These are phyloP conservation scores for Oxyria digyna DNA, from an alignment of 148 eudicot genomes.

Conservation along the genomic window DNA sequence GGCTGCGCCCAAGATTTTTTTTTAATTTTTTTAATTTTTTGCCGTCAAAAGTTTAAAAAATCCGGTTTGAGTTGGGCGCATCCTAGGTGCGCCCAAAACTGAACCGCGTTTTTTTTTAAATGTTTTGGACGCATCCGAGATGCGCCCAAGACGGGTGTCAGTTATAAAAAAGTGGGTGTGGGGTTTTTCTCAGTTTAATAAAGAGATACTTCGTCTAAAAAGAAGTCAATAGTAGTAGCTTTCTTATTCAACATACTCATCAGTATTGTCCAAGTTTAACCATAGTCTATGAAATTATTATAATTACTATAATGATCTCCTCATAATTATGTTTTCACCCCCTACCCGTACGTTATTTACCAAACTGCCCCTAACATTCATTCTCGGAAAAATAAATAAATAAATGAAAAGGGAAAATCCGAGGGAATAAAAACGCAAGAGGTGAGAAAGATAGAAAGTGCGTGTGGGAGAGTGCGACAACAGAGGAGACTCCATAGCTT, in stretches of 20 bases:
- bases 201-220: too few relatives aligned
- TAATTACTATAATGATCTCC: too few relatives aligned
- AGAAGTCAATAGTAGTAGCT: not conserved
- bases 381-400: not conserved
- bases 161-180: too few relatives aligned
- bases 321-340: slow-evolving; percentile 2
- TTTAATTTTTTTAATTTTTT: too few relatives aligned
- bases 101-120: too few relatives aligned
- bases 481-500: not conserved
- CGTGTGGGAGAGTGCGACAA: not conserved
- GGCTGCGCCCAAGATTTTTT: too few relatives aligned
- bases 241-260: not conserved
- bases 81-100: too few relatives aligned
- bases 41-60: too few relatives aligned
- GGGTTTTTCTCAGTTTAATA: too few relatives aligned
- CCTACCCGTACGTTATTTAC: not conserved
- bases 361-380: not conserved
- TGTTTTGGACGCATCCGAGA: too few relatives aligned
- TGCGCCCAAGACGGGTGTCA: too few relatives aligned
- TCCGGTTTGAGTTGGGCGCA: too few relatives aligned
- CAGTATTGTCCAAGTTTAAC: not conserved
- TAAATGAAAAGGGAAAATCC: not conserved
- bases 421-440: not conserved
- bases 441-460: slow-evolving; percentile 2
- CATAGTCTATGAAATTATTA: not conserved